These are phyloP conservation scores for Pachyrhizus erosus DNA, from an alignment of 306 rosid species.

Conservation along the genomic window DNA sequence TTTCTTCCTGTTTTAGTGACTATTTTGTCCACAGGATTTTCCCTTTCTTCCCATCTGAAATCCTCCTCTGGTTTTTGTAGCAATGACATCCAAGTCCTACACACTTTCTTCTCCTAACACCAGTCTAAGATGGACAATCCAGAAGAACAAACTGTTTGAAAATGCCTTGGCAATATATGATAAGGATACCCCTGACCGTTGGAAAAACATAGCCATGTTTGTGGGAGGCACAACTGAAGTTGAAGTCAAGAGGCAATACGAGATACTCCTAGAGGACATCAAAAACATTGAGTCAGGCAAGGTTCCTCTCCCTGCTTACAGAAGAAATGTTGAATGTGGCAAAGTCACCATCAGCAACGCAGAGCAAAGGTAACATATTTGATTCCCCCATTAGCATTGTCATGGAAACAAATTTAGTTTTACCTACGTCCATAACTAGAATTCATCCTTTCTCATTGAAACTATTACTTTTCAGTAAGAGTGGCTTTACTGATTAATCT, in stretches of 20 bases:
- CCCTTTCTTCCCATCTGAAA: constrained; percentile 40
- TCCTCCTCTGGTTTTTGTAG: constrained; percentile 28
- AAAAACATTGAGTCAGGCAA: constrained; percentile 70
- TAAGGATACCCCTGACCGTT: constrained; percentile 67
- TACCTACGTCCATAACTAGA: neutral
- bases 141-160: constrained; percentile 68
- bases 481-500: neutral
- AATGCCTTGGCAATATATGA: constrained; percentile 72
- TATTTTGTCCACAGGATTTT: constrained; percentile 27
- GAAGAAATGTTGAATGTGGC: constrained; percentile 37
- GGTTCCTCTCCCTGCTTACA: constrained; percentile 61
- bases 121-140: constrained; percentile 56
- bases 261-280: constrained; percentile 66
- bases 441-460: constrained; percentile 13
- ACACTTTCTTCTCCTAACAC: constrained; percentile 43
- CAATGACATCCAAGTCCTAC: constrained; percentile 58
- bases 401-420: constrained; percentile 4
- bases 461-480: constrained; percentile 2
- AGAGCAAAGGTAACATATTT: constrained; percentile 52
- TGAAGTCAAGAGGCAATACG: constrained; percentile 70
- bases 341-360: constrained; percentile 42
- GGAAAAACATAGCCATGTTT: constrained; percentile 63
- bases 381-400: constrained; percentile 14
- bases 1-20: constrained; percentile 39
- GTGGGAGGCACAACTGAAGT: constrained; percentile 73